phyloP scores from a whole-genome alignment of 1,284 basidiomycete species.

The Microstroma glucosiphilum region DNA sequence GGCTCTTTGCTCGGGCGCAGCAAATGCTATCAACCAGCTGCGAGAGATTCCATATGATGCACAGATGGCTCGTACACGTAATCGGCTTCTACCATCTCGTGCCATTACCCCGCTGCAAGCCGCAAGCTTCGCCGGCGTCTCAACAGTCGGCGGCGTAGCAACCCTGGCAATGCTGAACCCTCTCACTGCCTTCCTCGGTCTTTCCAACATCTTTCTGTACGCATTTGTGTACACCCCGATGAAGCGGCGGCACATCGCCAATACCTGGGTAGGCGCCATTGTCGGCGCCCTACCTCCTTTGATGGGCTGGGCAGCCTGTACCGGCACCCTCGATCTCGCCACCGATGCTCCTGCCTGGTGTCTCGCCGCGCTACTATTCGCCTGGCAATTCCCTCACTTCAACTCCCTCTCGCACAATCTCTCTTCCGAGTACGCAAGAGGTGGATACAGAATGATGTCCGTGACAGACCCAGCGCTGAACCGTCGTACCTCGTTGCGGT shows the following conservation, averaged over 20 bases:
- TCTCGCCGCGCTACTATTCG: constrained; percentile 60
- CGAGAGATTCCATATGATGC: constrained; percentile 94
- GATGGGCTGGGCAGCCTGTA: constrained; percentile 97
- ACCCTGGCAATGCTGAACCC: constrained; percentile 82
- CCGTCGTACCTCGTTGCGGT: constrained; percentile 75
- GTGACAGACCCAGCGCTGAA: constrained; percentile 75
- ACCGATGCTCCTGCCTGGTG: constrained; percentile 41
- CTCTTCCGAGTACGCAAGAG: constrained; percentile 80
- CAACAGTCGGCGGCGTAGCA: constrained; percentile 70
- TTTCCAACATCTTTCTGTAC: constrained; percentile 81
- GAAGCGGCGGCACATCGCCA: constrained; percentile 80
- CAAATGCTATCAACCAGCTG: constrained; percentile 90
- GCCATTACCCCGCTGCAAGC: constrained; percentile 80
- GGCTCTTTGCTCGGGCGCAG: constrained; percentile 81
- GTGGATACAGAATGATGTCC: constrained; percentile 88
- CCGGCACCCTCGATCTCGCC: constrained; percentile 68
- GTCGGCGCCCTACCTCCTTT: constrained; percentile 89
- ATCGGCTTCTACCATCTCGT: constrained; percentile 77
- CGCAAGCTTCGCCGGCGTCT: constrained; percentile 66
- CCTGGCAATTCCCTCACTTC: constrained; percentile 99
- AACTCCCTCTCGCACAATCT: constrained; percentile 85
- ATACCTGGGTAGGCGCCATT: constrained; percentile 91
- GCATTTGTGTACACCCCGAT: constrained; percentile 86
- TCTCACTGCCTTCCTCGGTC: constrained; percentile 74
- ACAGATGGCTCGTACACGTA: constrained; percentile 87